Base-by-base conservation (phyloP, 2,329 filamentous ascomycete species). In the Aspergillaceae sp. region DNA sequence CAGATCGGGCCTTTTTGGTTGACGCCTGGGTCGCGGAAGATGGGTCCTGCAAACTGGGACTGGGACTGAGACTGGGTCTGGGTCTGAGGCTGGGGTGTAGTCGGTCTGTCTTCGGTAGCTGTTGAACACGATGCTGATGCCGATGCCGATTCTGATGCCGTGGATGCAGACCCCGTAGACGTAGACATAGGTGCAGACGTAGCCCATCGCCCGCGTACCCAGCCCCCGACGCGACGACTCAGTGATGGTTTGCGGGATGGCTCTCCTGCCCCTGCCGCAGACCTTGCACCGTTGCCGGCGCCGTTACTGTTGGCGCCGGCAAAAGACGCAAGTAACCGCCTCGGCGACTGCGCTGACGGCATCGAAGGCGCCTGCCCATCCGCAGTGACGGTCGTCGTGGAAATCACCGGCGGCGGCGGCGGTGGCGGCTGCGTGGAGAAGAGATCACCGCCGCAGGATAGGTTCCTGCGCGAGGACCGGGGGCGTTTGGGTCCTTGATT, bases 1-100 rank as follows among this genome's bases (percentile, higher is more conserved):
- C 84, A 79, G 38, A 92, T 83, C 0, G 80, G 75, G 0, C 87
- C 87, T 1, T 79, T 75, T 60, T 91, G 87, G 57, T 92, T 92
- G 60, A 92, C 87, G 0, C 87, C 87, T 1, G 85, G 78, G 4
- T 77, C 67, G 38, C 86, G 74, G 38, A 64, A 65, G 9, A 54
- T 50, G 38, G 59, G 46, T 32, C 8, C 30, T 32, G 5, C 2
- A 2, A 47, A 8, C 65, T 9, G 41, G 7, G 29, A 27, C 10
- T 9, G 41, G 4, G n/a, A 34, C 11, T 33, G 30, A 19, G 41
- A n/a, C 30, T 27, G 29, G 10, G 10, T 29, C 19, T 9, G 40
- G 5, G 10, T 6, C 4, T 38, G 19, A 5, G 36, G 36, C 19
- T 38, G 36, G 9, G 36, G 29, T 19, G 19, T 19, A 19, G 19